These are phyloP conservation scores for Cicer bijugum DNA, from an alignment of 306 rosid genomes.

Conservation along the genomic window DNA sequence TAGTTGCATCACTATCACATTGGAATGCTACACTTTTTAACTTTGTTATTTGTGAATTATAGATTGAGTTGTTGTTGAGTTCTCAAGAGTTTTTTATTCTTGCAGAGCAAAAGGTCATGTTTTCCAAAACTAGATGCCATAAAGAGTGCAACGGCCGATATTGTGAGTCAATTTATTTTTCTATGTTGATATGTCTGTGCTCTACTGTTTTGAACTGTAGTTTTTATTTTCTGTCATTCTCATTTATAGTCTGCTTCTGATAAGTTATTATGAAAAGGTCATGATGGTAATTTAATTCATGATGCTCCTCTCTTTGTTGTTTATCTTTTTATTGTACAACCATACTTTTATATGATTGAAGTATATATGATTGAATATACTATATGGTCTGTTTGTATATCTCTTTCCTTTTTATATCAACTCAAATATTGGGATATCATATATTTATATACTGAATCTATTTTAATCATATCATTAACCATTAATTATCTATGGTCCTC, in stretches of 20 bases:
- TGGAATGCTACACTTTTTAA: constrained; percentile 17
- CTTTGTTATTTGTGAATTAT: constrained; percentile 39
- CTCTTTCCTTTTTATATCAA: constrained; percentile 13
- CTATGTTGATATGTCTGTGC: constrained; percentile 10
- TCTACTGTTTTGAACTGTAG: background rate
- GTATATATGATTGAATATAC: background rate
- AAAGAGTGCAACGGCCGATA: constrained; percentile 82
- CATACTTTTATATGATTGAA: background rate
- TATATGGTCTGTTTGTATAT: background rate
- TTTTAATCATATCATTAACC: constrained; percentile 40
- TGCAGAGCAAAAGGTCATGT: constrained; percentile 86
- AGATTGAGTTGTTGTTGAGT: constrained; percentile 11
- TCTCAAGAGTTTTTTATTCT: constrained; percentile 37
- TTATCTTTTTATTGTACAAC: constrained; percentile 24
- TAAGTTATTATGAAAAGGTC: constrained; percentile 15
- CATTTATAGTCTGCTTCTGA: background rate
- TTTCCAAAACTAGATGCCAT: constrained; percentile 87
- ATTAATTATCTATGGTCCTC: constrained; percentile 44
- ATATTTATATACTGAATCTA: background rate
- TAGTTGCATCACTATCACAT: constrained; percentile 27
- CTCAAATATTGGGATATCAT: constrained; percentile 23
- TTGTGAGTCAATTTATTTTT: constrained; percentile 69
- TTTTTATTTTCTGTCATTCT: background rate
- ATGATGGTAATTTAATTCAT: constrained; percentile 23
- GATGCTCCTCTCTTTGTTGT: constrained; percentile 18